Percentiles rank a stretch among this genome's conserved stretches.
Evolutionary conservation across 1,284 basidiomycete genomes (phyloP).

Genomic region (Tranzscheliella williamsii): DNA sequence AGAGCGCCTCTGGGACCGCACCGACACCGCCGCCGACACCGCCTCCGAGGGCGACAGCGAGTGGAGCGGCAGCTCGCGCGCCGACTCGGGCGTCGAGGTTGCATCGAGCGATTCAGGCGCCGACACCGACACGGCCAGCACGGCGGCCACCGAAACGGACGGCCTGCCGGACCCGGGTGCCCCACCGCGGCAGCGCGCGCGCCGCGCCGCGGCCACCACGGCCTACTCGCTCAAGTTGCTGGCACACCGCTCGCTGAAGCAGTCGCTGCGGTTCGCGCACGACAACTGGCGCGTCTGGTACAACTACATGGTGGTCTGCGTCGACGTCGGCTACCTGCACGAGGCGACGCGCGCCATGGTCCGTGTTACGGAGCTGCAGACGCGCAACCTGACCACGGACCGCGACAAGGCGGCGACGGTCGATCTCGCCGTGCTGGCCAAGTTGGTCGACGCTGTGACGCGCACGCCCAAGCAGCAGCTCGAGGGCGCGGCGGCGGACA

Average conservation of each 20-base stretch:
- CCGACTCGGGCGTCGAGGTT: constrained; percentile 37
- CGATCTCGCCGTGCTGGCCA: constrained; percentile 83
- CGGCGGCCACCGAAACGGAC: constrained; percentile 18
- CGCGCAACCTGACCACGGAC: constrained; percentile 48
- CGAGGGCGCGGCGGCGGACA: constrained; percentile 44
- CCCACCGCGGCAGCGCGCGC: constrained; percentile 1
- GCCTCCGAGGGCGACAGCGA: constrained; percentile 20
- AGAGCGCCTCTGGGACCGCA: constrained; percentile 28
- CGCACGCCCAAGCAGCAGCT: constrained; percentile 55
- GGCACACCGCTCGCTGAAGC: constrained; percentile 90
- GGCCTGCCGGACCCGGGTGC: constrained; percentile 16
- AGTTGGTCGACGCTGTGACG: constrained; percentile 82
- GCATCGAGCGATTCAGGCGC: constrained; percentile 22
- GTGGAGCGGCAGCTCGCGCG: constrained; percentile 35
- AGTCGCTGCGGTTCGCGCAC: constrained; percentile 80
- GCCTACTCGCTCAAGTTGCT: constrained; percentile 73
- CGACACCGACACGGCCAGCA: constrained; percentile 10
- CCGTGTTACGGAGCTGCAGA: constrained; percentile 79
- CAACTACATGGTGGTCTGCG: constrained; percentile 92
- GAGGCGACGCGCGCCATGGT: constrained; percentile 83
- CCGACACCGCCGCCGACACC: not conserved
- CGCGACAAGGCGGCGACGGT: constrained; percentile 68
- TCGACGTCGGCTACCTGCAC: constrained; percentile 87
- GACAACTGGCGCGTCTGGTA: constrained; percentile 98
- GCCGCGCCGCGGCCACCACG: constrained; percentile 8